Conservation (phyloP, 2,329 filamentous ascomycete species). For the Laburnicola sp. region DNA sequence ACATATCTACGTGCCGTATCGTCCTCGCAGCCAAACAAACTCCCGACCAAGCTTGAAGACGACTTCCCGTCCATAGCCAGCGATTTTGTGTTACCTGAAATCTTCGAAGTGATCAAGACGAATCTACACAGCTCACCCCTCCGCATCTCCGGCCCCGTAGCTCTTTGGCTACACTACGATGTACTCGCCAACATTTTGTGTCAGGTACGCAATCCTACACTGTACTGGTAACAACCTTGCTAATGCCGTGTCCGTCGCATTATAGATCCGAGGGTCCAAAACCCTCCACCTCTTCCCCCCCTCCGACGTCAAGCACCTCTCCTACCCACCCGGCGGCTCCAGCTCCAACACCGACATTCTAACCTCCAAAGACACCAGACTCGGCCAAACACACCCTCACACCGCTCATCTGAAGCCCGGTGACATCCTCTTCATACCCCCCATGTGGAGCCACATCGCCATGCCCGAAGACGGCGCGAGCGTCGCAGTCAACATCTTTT, state of each 20-base stretch:
- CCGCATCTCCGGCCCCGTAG: conserved; percentile 76
- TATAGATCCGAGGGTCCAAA: conserved; percentile 67
- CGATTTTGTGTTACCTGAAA: conserved; percentile 71
- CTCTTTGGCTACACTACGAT: conserved; percentile 91
- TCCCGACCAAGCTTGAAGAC: conserved; percentile 67
- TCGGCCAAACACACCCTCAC: conserved; percentile 59
- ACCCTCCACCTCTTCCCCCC: conserved; percentile 78
- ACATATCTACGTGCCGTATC: conserved; percentile 82
- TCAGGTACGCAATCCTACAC: conserved; percentile 50
- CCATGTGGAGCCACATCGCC: conserved; percentile 79
- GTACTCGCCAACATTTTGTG: conserved; percentile 87
- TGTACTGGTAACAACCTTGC: not conserved
- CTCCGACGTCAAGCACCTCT: conserved; percentile 68
- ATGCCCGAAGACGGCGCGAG: conserved; percentile 60
- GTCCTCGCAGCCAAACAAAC: conserved; percentile 65
- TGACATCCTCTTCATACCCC: conserved; percentile 78
- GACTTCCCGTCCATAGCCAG: conserved; percentile 72
- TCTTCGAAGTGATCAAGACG: conserved; percentile 61
- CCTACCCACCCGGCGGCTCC: conserved; percentile 75
- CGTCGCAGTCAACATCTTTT: conserved; percentile 88
- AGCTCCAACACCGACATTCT: conserved; percentile 79
- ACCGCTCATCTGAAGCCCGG: conserved; percentile 69
- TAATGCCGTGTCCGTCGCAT: not conserved
- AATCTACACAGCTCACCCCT: conserved; percentile 77
- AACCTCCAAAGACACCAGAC: conserved; percentile 25